phyloP scores from a whole-genome alignment of 441 rosid species.

The Corymbia citriodora region DNA sequence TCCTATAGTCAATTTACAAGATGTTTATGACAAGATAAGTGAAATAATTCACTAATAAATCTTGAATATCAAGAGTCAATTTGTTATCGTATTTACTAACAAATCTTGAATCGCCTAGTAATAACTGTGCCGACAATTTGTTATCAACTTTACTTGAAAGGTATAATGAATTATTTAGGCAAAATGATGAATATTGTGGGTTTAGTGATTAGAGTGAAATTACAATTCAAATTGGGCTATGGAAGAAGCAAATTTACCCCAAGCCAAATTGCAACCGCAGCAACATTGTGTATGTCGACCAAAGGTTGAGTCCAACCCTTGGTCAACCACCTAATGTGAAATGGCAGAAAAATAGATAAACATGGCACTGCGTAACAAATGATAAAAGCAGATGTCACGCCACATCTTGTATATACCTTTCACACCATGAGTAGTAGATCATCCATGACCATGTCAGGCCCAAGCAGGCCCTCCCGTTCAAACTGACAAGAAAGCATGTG shows the following conservation, averaged over 20 bases:
- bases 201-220: not conserved
- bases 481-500: not conserved
- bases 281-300: not conserved
- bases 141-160: not conserved
- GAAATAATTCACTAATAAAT: not conserved
- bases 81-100: not conserved
- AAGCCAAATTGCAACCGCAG: not conserved
- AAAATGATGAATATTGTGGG: not conserved
- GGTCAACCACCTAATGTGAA: not conserved
- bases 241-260: not conserved
- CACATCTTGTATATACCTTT: not conserved
- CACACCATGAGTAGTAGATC: not conserved
- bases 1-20: not conserved
- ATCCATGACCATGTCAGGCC: not conserved
- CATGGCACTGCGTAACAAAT: not conserved
- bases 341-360: not conserved
- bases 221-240: not conserved
- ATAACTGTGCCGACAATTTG: not conserved
- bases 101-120: not conserved
- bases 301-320: not conserved
- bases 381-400: not conserved
- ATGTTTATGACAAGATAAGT: not conserved
- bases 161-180: not conserved
- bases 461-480: not conserved
- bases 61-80: not conserved